These are phyloP conservation scores for Pholiota conissans DNA, from an alignment of 768 basidiomycete genomes.

Conservation along the genomic window DNA sequence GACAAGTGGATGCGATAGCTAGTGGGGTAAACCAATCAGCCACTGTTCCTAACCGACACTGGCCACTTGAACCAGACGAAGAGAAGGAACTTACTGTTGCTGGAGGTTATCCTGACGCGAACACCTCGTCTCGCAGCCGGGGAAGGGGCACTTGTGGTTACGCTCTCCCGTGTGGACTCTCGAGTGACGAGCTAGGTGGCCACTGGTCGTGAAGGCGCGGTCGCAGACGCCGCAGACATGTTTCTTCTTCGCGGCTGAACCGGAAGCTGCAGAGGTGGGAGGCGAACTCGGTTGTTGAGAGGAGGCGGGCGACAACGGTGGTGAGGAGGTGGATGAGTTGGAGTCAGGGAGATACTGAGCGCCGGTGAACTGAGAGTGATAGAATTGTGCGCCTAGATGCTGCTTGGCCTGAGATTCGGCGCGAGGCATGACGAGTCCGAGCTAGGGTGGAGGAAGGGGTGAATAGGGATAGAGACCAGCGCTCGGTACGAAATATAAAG, in stretches of 20 bases:
- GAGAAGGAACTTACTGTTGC: slow-evolving; percentile 45
- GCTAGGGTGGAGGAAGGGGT: slow-evolving; percentile 11
- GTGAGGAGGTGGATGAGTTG: slow-evolving; percentile 25
- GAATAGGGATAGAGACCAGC: too few species aligned
- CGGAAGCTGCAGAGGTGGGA: slow-evolving; percentile 1
- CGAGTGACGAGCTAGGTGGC: slow-evolving; percentile 86
- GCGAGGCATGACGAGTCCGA: slow-evolving; percentile 34
- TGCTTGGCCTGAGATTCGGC: slow-evolving; percentile 29
- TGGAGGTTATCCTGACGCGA: slow-evolving; percentile 88
- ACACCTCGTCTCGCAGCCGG: slow-evolving; percentile 91
- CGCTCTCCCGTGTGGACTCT: slow-evolving; percentile 90
- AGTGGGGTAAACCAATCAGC: not conserved
- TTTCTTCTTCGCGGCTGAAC: slow-evolving; percentile 39
- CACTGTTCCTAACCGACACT: not conserved
- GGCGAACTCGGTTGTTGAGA: slow-evolving; percentile 16
- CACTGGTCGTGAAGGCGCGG: slow-evolving; percentile 83
- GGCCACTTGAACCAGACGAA: not conserved
- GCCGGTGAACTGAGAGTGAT: slow-evolving; percentile 32
- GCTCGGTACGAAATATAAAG: slow-evolving; percentile 15
- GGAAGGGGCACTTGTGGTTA: slow-evolving; percentile 92
- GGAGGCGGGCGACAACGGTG: slow-evolving; percentile 24
- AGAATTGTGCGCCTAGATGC: slow-evolving; percentile 27
- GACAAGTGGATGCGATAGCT: slow-evolving; percentile 84
- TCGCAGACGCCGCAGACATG: slow-evolving; percentile 74
- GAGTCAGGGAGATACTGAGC: slow-evolving; percentile 20